phyloP scores from a whole-genome alignment of 495 filamentous ascomycete genomes.

The Xylaria venustula region DNA sequence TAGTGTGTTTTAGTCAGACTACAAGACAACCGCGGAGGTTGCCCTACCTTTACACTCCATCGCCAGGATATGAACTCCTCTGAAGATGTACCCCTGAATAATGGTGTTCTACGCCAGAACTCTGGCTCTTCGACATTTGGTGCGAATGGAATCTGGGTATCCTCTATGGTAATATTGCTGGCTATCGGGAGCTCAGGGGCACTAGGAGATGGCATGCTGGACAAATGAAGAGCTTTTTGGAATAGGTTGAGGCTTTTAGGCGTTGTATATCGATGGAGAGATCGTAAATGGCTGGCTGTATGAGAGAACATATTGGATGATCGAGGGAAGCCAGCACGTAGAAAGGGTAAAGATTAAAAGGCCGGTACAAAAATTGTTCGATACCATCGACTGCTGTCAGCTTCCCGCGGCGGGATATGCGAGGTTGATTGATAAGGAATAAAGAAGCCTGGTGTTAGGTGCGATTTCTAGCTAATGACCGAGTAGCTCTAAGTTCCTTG shows the following conservation, averaged over 20 bases:
- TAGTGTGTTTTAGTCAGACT: constrained; percentile 1
- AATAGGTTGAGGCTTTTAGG: background rate
- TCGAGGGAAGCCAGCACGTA: background rate
- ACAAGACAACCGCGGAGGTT: background rate
- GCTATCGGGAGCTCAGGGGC: no score
- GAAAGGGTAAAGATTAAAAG: no score
- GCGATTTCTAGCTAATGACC: no score
- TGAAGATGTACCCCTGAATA: constrained; percentile 12
- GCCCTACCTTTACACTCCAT: constrained; percentile 22
- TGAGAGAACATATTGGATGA: background rate
- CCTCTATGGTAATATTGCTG: background rate
- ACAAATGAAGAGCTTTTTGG: background rate
- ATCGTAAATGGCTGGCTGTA: background rate
- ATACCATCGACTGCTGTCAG: no score
- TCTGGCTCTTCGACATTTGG: background rate
- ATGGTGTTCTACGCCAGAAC: constrained; percentile 22
- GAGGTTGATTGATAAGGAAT: no score
- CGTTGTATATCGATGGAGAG: background rate
- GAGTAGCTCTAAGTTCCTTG: no score
- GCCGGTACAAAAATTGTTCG: no score
- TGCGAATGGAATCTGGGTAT: background rate
- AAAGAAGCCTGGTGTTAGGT: no score
- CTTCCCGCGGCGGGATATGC: no score
- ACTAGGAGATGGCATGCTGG: background rate
- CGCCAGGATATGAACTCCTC: constrained; percentile 24